Evolutionary conservation across 257 asterid genomes (phyloP).

Genomic region (Salvia hispanica): DNA sequence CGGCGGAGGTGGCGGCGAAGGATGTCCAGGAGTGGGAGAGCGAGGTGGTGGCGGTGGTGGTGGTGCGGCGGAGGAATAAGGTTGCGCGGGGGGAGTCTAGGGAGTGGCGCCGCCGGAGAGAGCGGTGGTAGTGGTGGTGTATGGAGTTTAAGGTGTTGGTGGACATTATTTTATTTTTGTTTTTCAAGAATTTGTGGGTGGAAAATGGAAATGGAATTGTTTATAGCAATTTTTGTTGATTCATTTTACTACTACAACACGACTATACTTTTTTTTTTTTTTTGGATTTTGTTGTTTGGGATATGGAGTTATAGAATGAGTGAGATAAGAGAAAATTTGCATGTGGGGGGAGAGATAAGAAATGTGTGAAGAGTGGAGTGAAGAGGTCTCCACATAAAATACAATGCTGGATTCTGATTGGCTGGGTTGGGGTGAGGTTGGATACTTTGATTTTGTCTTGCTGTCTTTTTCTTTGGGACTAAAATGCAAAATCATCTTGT

Average conservation of each 20-base stretch:
- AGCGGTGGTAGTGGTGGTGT: constrained; percentile 38
- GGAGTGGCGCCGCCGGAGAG: constrained; percentile 58
- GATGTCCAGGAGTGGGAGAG: constrained; percentile 32
- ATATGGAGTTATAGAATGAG: background rate
- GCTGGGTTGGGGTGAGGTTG: constrained; percentile 46
- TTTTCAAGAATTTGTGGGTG: background rate
- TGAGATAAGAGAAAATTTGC: constrained; percentile 23
- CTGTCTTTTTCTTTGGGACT: constrained; percentile 15
- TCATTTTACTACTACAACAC: background rate
- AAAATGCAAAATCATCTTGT: background rate
- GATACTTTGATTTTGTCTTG: constrained; percentile 33
- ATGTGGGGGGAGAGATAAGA: constrained; percentile 59
- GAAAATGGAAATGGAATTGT: background rate
- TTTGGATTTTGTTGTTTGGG: background rate
- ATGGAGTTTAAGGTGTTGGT: constrained; percentile 62
- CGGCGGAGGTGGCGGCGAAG: constrained; percentile 29
- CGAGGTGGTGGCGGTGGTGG: constrained; percentile 36
- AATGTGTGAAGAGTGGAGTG: constrained; percentile 69
- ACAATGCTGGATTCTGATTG: constrained; percentile 58
- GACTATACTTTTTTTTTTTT: too few species aligned
- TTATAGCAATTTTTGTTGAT: background rate
- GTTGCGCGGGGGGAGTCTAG: constrained; percentile 43
- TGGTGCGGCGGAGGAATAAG: constrained; percentile 39
- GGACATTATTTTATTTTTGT: constrained; percentile 46
- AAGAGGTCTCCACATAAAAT: constrained; percentile 46